phyloP scores from a whole-genome alignment of 2,329 filamentous ascomycete species.

The Cryphonectria nitschkei region DNA sequence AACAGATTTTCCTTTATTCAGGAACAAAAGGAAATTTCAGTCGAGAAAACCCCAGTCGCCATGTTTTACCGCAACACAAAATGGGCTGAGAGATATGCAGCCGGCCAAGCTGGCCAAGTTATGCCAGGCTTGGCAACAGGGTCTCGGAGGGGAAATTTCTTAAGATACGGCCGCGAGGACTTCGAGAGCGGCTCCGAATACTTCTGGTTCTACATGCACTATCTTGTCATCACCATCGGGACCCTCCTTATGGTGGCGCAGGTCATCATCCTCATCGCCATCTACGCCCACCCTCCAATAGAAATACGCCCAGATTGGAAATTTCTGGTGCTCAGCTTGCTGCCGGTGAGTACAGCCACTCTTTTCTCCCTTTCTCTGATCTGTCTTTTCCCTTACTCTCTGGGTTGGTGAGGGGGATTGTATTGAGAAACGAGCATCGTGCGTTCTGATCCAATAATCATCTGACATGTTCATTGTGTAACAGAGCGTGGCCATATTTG shows the following conservation, averaged over 20 bases:
- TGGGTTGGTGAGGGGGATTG: no score
- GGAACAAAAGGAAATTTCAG: not conserved
- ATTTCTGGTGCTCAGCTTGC: not conserved
- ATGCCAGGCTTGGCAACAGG: not conserved
- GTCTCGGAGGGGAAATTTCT: no score
- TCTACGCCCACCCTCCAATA: not conserved
- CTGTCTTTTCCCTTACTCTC: no score
- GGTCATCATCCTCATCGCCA: constrained; percentile 2
- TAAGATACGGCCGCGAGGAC: constrained; percentile 6
- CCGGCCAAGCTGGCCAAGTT: not conserved
- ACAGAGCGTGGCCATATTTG: not conserved
- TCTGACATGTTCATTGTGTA: not conserved
- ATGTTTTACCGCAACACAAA: constrained; percentile 13
- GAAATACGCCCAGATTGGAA: not conserved
- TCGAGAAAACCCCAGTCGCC: not conserved
- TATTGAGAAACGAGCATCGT: no score
- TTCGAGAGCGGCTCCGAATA: not conserved
- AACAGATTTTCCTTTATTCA: not conserved
- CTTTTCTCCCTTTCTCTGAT: not conserved
- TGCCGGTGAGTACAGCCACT: constrained; percentile 1
- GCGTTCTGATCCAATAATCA: not conserved
- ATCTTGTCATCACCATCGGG: not conserved
- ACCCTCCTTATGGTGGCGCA: not conserved
- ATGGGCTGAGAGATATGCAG: not conserved
- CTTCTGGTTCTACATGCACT: constrained; percentile 10